Evolutionary conservation across 1,284 basidiomycete species (phyloP).

Genomic region (Singerocomus rubriflavus): DNA sequence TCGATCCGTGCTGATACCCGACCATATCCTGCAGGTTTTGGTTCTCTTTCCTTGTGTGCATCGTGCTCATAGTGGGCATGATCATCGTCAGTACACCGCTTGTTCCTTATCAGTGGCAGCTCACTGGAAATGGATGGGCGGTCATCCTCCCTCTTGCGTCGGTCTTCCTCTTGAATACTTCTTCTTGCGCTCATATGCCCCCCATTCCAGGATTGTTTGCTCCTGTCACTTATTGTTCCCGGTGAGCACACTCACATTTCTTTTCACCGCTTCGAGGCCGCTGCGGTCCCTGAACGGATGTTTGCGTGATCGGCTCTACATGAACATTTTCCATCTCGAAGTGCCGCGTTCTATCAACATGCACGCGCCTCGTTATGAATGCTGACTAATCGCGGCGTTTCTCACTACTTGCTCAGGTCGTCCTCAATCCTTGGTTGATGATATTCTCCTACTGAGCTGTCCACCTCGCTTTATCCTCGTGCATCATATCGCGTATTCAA

Average conservation of each 20-base stretch:
- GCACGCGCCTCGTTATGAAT: not conserved
- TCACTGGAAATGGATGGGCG: conserved; percentile 61
- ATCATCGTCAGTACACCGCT: conserved; percentile 53
- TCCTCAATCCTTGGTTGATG: conserved; percentile 79
- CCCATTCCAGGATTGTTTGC: conserved; percentile 45
- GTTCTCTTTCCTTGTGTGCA: conserved; percentile 34
- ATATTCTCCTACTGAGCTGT: conserved; percentile 62
- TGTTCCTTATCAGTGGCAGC: conserved; percentile 63
- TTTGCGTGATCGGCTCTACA: conserved; percentile 2
- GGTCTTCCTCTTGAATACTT: conserved; percentile 27
- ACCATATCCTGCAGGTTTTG: conserved; percentile 27
- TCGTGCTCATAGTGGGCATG: conserved; percentile 47
- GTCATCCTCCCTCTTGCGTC: conserved; percentile 67
- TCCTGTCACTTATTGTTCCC: conserved; percentile 69
- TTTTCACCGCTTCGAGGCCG: not conserved
- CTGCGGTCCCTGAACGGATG: not conserved
- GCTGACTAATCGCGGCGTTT: conserved; percentile 22
- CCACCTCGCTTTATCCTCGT: conserved; percentile 14
- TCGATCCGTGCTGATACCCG: conserved; percentile 15
- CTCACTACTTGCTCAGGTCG: conserved; percentile 44
- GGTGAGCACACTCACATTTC: conserved; percentile 39
- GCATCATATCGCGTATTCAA: not conserved
- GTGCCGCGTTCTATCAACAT: conserved; percentile 3
- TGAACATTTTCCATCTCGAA: not conserved
- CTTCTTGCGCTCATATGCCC: conserved; percentile 5